Base-by-base conservation (phyloP, 345 rosid genomes). In the Murraya paniculata region DNA sequence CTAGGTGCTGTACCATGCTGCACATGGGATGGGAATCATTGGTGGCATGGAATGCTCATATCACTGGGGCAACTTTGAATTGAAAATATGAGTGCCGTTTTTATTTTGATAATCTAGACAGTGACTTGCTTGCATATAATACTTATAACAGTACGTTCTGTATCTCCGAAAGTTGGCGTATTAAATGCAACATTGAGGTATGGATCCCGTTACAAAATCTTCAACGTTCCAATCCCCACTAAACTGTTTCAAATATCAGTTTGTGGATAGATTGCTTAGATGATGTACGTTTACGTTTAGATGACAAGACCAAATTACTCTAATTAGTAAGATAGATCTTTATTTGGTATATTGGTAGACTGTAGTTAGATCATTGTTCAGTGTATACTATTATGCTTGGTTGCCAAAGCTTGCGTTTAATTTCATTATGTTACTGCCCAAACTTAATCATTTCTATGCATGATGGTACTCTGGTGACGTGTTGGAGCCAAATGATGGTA, bases 401-500 rank as follows among this genome's bases (percentile, higher is more conserved):
- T 72, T 68, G 48, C 73, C 80, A 50, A 81, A 82, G 77, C 68
- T 78, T 64, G 39, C 45, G 31, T 59, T 33, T 53, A 53, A 53
- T 18, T 16, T 18, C 68, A 14, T 60, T 16, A 64, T 81, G 84
- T 61, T 48, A 62, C 71, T 72, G 36, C 58, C 73, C 65, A 24
- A 64, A 45, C 68, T 18, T 9, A 31, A 21, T 21, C 0, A n/a
- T 33, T 62, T 18, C 11, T 30, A 7, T n/a, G 65, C 19, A 48
- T 8, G 36, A 57, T 22, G 16, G 35, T 58, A 1, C 48, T 64
- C 13, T 5, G 16, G 60, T 11, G 39, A 16, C 56, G 6, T 36
- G 61, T 18, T 74, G 38, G 24, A 22, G 76, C 36, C 61, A 9
- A 28, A 25, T 25, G 24, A 45, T 38, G 33, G 77, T 61, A 5